Evolutionary conservation across 257 asterid species (phyloP), one percentile per base, ranked within the genome.

Genomic region (Lithospermum erythrorhizon): DNA sequence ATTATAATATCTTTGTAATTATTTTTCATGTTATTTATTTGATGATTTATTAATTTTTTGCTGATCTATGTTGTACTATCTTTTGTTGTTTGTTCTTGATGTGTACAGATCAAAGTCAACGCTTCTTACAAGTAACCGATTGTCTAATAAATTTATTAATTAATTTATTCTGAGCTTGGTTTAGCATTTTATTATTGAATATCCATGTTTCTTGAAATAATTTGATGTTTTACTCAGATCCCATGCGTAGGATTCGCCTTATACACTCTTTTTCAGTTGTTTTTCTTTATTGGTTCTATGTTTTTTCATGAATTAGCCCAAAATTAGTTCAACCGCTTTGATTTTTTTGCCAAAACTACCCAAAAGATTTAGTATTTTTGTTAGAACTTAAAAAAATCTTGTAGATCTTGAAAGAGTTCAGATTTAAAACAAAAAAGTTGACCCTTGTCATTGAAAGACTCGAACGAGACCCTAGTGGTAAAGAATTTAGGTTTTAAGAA

Each of bases 201-300:
- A 27, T 47, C 45, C 57, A 65, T 59, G 66, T 65, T 65, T 61
- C 55, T 61, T 62, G 67, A 29, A 60, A 73, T 20, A 35, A 61
- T 73, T 78, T 61, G 61, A 81, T 90, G 94, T 81, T 74, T 7
- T 19, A 23, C 55, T 58, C 68, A 13, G 58, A 72, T 55, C 75
- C 66, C 16, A 72, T 87, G 82, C 93, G 86, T 53, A 71, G 94
- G 9, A 71, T 87, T 62, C 82, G 94, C 69, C 68, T 87, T 27
- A 85, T 87, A 13, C 97, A 90, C 67, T 90, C 97, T 3, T 90
- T 87, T 72, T 90, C 97, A 10, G 97, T 90, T 19, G 95, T 90
- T 8, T 90, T 84, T 65, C 88, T 90, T 30, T 78, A 87, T 79
- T 83, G 95, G 95, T 90, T 90, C 72, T 84, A 90, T 16, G 87